Percentiles rank a stretch among this genome's conserved stretches.
Conservation (phyloP, 1,139 yeast genomes). For the Suhomyces taliae region DNA sequence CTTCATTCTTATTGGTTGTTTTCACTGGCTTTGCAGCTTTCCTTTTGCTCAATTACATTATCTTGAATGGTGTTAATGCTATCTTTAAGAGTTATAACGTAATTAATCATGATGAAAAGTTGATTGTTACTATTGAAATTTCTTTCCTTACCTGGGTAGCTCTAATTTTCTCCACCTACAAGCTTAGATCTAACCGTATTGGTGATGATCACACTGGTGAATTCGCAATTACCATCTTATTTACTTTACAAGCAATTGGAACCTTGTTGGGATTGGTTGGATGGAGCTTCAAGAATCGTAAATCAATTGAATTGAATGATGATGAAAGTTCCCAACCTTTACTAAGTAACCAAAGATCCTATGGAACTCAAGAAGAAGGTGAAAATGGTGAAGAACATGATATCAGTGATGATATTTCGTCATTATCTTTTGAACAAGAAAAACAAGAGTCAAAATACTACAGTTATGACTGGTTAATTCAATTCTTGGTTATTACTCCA, state of each 20-base stretch:
- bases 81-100: conserved; percentile 52
- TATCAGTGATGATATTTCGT: conserved; percentile 12
- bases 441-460: conserved; percentile 33
- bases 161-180: conserved; percentile 45
- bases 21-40: conserved; percentile 48
- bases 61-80: conserved; percentile 48
- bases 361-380: conserved; percentile 25
- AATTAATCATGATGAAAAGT: conserved; percentile 67
- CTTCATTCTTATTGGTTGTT: conserved; percentile 41
- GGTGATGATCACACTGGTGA: conserved; percentile 62
- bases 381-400: conserved; percentile 13
- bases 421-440: conserved; percentile 15
- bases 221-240: conserved; percentile 52
- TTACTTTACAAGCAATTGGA: conserved; percentile 50
- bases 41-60: conserved; percentile 53
- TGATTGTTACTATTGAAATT: conserved; percentile 60
- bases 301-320: conserved; percentile 11
- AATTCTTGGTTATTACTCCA: conserved; percentile 68
- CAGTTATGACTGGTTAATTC: conserved; percentile 80
- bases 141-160: conserved; percentile 57
- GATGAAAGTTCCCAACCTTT: conserved; percentile 34
- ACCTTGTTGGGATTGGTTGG: conserved; percentile 56
- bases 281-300: conserved; percentile 31
- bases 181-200: conserved; percentile 41
- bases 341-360: conserved; percentile 20